Evolutionary conservation across 2,329 filamentous ascomycete species (phyloP).

Genomic region (Neopestalotiopsis clavispora): DNA sequence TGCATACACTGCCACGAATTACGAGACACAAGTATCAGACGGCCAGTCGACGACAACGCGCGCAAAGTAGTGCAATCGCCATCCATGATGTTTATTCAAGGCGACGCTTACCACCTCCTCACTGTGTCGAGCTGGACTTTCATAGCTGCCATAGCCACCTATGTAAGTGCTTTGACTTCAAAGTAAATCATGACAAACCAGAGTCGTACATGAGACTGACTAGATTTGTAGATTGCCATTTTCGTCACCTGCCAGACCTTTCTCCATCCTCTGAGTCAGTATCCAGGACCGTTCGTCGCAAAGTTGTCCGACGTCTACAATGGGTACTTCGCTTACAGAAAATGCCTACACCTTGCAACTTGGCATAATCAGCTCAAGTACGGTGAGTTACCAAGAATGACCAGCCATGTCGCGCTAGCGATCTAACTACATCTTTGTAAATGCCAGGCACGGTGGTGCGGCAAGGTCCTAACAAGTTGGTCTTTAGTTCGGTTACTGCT

Average conservation of each 20-base stretch:
- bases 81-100: too few relatives aligned
- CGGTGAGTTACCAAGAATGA: background rate
- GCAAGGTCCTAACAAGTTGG: slow-evolving; percentile 25
- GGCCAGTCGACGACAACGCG: too few relatives aligned
- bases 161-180: too few relatives aligned
- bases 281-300: slow-evolving; percentile 5
- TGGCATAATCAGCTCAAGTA: slow-evolving; percentile 15
- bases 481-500: slow-evolving; percentile 26
- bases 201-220: too few relatives aligned
- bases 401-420: background rate
- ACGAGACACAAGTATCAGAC: too few relatives aligned
- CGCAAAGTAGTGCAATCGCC: too few relatives aligned
- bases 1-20: too few relatives aligned
- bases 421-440: background rate
- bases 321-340: background rate
- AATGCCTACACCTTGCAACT: background rate
- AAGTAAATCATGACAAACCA: too few relatives aligned
- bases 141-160: too few relatives aligned
- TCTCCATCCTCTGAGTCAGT: background rate
- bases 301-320: slow-evolving; percentile 5
- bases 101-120: too few relatives aligned
- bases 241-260: background rate
- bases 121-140: too few relatives aligned
- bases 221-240: background rate
- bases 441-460: slow-evolving; percentile 22